A percentile compares a stretch with the other conserved stretches of the same genome.
Conservation (phyloP, 371 early-diverging fungal species). For the Smittium culicis region DNA sequence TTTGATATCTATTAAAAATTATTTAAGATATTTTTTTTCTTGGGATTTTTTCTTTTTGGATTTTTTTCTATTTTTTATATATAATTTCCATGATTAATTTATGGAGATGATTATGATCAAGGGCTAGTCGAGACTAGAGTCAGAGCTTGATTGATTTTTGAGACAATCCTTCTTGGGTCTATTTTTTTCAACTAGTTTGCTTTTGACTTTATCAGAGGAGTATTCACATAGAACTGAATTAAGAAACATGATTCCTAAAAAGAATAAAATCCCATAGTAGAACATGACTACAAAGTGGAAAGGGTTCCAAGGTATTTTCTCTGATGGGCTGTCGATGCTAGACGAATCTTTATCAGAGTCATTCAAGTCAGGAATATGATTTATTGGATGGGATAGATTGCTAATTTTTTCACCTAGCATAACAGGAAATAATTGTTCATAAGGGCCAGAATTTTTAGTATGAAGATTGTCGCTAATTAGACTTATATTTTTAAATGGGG, state of each 20-base stretch:
- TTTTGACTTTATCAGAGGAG: not conserved
- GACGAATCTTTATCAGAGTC: not conserved
- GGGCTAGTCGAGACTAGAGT: no score
- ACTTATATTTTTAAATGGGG: no score
- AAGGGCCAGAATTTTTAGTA: not conserved
- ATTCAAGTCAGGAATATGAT: not conserved
- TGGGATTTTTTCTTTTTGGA: no score
- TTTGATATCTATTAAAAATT: no score
- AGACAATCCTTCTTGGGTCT: no score
- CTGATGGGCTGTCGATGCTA: not conserved
- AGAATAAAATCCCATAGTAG: conserved; percentile 2
- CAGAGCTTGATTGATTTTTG: no score
- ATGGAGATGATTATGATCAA: no score
- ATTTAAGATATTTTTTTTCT: no score
- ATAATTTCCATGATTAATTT: no score
- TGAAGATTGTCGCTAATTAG: not conserved
- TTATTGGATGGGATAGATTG: not conserved
- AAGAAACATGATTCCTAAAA: not conserved
- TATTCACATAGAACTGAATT: not conserved
- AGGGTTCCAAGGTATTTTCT: not conserved
- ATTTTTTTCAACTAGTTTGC: no score
- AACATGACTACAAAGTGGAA: not conserved
- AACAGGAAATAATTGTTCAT: not conserved
- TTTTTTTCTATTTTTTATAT: no score
- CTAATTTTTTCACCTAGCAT: not conserved